These are phyloP conservation scores for Phytophthora rubi DNA, from an alignment of 352 stramenopile genomes.

Conservation along the genomic window DNA sequence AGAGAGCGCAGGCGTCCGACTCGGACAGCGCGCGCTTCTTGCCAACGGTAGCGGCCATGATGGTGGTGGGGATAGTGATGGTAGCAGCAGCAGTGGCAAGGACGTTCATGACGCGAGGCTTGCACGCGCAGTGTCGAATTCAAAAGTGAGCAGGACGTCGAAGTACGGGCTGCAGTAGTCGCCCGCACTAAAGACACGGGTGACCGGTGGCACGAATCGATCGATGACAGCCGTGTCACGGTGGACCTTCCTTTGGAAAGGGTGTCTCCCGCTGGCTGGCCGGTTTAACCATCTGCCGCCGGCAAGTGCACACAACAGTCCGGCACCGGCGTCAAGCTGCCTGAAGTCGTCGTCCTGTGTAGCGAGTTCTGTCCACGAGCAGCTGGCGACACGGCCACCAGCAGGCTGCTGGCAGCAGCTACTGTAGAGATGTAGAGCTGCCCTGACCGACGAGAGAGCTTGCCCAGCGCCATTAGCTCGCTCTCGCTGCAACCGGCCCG, in stretches of 20 bases:
- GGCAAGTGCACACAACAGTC: constrained; percentile 6
- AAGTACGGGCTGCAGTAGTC: too few relatives aligned
- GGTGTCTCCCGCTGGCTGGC: constrained; percentile 11
- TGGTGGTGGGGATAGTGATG: background rate
- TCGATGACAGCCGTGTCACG: constrained; percentile 18
- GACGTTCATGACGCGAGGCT: constrained; percentile 2
- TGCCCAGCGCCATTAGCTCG: constrained; percentile 7
- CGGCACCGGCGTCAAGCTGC: background rate
- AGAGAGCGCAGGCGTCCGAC: background rate
- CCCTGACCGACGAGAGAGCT: background rate
- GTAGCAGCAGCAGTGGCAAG: background rate
- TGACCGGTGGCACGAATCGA: constrained; percentile 26
- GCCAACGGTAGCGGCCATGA: constrained; percentile 7
- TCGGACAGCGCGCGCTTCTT: constrained; percentile 23
- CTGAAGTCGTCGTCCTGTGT: too few relatives aligned
- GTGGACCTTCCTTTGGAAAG: constrained; percentile 18
- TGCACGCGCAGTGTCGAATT: constrained; percentile 24
- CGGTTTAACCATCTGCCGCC: constrained; percentile 14
- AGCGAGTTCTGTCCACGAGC: constrained; percentile 2
- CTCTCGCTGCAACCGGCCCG: constrained; percentile 18
- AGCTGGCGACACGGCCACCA: constrained; percentile 8
- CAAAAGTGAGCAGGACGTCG: constrained; percentile 22
- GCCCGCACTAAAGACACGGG: constrained; percentile 19
- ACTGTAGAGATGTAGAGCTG: background rate
- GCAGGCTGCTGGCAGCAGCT: too few relatives aligned